Evolutionary conservation across 805 yeast genomes (phyloP).

Genomic region (Cyberlindnera xylosilytica): DNA sequence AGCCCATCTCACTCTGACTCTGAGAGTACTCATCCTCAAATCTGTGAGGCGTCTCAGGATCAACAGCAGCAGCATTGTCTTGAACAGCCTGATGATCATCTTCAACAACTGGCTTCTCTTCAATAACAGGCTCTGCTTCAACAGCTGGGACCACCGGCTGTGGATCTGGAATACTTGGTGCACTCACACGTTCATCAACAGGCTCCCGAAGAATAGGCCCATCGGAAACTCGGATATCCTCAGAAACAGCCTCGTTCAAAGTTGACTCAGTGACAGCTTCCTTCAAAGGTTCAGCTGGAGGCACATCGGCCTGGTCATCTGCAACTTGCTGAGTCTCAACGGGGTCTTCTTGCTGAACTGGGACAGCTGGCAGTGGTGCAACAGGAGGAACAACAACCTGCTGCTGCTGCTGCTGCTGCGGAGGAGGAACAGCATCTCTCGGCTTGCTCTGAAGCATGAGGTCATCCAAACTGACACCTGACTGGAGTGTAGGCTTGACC

Average conservation of each 20-base stretch:
- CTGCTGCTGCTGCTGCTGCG: too few species aligned
- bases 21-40: slow-evolving; percentile 4
- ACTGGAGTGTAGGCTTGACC: not conserved
- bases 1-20: slow-evolving; percentile 18
- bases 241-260: not conserved
- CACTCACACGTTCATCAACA: not conserved
- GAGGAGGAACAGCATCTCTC: too few species aligned
- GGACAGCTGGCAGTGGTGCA: too few species aligned
- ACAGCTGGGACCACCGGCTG: not conserved
- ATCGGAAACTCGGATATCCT: too few species aligned
- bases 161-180: not conserved
- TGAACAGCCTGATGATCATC: too few species aligned
- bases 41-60: slow-evolving; percentile 3
- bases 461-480: slow-evolving; percentile 2
- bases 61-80: not conserved
- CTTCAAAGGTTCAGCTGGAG: too few species aligned
- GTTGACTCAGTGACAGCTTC: slow-evolving; percentile 8
- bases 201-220: not conserved
- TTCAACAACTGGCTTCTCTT: not conserved
- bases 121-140: not conserved
- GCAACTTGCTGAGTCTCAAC: too few species aligned
- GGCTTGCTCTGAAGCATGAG: slow-evolving; percentile 1
- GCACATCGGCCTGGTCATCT: not conserved
- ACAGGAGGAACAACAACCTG: too few species aligned
- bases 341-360: too few species aligned